These are phyloP conservation scores for Aspergillus bertholletiae DNA, from an alignment of 495 filamentous ascomycete genomes.

Conservation along the genomic window DNA sequence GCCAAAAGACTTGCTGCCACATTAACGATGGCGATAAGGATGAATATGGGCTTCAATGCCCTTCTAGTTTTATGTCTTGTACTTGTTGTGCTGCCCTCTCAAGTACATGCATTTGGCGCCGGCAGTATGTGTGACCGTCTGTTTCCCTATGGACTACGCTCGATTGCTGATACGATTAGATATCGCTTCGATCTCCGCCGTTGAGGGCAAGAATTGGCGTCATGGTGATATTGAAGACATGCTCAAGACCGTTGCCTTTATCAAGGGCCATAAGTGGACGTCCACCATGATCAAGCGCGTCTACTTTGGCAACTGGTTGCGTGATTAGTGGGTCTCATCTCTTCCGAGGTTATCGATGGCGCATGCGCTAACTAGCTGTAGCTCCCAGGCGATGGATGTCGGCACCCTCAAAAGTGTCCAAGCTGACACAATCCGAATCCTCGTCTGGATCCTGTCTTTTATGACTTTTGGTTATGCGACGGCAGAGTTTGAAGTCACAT, in stretches of 20 bases:
- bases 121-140: conserved; percentile 51
- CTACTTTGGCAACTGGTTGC: conserved; percentile 74
- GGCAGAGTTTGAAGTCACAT: conserved; percentile 91
- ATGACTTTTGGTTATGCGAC: conserved; percentile 96
- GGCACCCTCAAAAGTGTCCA: conserved; percentile 86
- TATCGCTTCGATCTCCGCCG: conserved; percentile 86
- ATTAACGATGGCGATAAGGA: conserved; percentile 24
- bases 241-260: conserved; percentile 82
- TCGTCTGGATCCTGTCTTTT: conserved; percentile 90
- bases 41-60: conserved; percentile 29
- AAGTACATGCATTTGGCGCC: conserved; percentile 76
- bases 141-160: neutral
- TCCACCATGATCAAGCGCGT: conserved; percentile 82
- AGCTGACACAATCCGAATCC: conserved; percentile 82
- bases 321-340: conserved; percentile 38
- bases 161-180: conserved; percentile 34
- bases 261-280: conserved; percentile 93
- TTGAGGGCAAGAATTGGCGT: conserved; percentile 94
- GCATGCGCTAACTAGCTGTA: conserved; percentile 22
- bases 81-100: conserved; percentile 45
- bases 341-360: neutral
- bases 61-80: conserved; percentile 58
- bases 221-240: conserved; percentile 98
- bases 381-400: conserved; percentile 89
- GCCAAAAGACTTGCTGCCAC: conserved; percentile 1